Evolutionary conservation across 352 stramenopile species (phyloP).

Genomic region (Pythium biforme): DNA sequence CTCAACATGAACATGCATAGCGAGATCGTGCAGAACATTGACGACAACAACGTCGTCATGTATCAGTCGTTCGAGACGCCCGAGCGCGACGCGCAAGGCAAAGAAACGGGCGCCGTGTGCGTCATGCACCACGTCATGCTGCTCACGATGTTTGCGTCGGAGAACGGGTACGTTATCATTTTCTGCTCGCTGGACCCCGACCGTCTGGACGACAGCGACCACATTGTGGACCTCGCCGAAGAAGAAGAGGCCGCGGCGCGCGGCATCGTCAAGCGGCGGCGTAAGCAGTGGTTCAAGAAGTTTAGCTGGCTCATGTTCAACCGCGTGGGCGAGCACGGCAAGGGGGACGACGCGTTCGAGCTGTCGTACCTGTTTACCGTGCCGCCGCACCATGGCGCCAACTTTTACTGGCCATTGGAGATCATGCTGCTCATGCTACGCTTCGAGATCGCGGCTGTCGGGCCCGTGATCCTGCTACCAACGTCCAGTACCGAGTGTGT

Average conservation of each 20-base stretch:
- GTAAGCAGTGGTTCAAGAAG: conserved; percentile 28
- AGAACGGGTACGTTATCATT: conserved; percentile 23
- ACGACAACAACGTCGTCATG: conserved; percentile 38
- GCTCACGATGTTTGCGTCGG: conserved; percentile 21
- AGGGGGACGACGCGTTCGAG: conserved; percentile 13
- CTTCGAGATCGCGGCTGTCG: conserved; percentile 19
- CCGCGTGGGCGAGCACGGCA: conserved; percentile 3
- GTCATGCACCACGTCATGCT: conserved; percentile 30
- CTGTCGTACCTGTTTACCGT: conserved; percentile 27
- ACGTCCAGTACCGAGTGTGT: not conserved
- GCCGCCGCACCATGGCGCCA: conserved; percentile 17
- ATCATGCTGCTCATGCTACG: conserved; percentile 28
- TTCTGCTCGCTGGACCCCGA: conserved; percentile 26
- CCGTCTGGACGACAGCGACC: conserved; percentile 22
- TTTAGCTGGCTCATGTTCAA: conserved; percentile 34
- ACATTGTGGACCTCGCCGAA: conserved; percentile 23
- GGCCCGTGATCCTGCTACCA: conserved; percentile 19
- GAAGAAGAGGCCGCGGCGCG: conserved; percentile 18
- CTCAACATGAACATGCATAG: conserved; percentile 35
- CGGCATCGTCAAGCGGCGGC: conserved; percentile 3
- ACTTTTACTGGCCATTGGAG: conserved; percentile 30
- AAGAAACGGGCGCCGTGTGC: conserved; percentile 13
- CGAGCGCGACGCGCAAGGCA: conserved; percentile 22
- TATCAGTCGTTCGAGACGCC: conserved; percentile 36
- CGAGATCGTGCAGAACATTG: conserved; percentile 32